Evolutionary conservation across 768 basidiomycete species (phyloP), one percentile per base, ranked within the genome.

Genomic region (Mycena belliarum): DNA sequence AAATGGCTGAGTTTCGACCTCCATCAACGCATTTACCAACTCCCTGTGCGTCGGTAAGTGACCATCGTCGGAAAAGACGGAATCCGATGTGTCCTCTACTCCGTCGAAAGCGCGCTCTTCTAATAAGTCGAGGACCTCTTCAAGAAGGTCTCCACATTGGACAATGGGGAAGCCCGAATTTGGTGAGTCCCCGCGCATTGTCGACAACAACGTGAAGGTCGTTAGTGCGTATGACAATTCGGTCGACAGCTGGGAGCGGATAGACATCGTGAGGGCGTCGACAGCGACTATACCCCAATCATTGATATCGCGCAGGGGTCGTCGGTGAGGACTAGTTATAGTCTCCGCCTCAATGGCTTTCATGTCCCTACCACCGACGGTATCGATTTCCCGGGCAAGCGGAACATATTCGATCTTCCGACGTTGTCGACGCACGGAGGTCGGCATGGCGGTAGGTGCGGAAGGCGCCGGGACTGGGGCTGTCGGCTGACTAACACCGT

Each of bases 211-310:
- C 4, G 87, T 87, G 63, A 98, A 79, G 6, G 92, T 91, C 21
- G 94, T 93, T 63, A 99, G 75, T 6, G 91, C 93, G 69, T 95
- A 98, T 4, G 94, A 88, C 51, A 95, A 75, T 71, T 99, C 96
- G 44, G 84, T 79, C 10, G 87, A 81, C 40, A 98, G 74, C 33
- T 95, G 81, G 33, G 91, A 96, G 29, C 95, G 89, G 38, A 99
- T 75, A 28, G 91, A 91, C 88, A 99, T 87, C n/a, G 87, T 87
- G 48, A 99, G 79, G n/a, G 86, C 86, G 67, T 97, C 95, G 56
- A 98, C 86, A 65, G 98, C 95, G 48, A 96, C 84, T 9, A 79
- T 80, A 21, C 93, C 94, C 86, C 95, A 93, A 51, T 95, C 93
- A 68, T 87, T 86, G 61, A 92, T 81, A 49, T 88, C 84, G 55